Evolutionary conservation across 129 eudicot species (phyloP), one percentile per base, ranked within the genome.

Genomic region (Logfia minima): DNA sequence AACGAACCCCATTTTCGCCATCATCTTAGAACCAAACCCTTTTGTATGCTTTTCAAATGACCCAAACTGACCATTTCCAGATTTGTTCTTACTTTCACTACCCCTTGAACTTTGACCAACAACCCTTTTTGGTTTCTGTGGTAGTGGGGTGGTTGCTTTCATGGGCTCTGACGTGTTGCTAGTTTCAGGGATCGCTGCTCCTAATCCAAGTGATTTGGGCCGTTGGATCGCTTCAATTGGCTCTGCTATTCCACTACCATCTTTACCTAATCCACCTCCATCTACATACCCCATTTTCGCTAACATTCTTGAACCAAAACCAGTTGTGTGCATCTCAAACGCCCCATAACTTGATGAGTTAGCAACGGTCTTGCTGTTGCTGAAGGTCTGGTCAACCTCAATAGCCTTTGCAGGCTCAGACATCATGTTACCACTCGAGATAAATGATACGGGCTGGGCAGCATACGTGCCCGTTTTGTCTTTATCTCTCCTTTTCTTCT

Each of bases 21-120:
- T 91, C 97, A 94, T 87, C 69, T 85, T 91, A 28, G 97, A 95
- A 31, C 99, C 99, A 78, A 95, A 95, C 53, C 99, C 97, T 76
- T 83, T 95, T 0, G 97, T 95, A 71, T 94, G 97, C 83, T 76
- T 91, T 85, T 94, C 98, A 79, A 94, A 94, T 0, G 89, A 79
- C 67, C 87, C 98, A 52, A 90, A 45, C 37, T 60, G 70, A 70
- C 64, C 61, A 60, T 11, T 35, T 80, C 84, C 61, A 17, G 60
- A 34, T 55, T 70, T 85, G n/a, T 74, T 78, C 70, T 17, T 65
- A 17, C 70, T 65, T 29, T 32, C 70, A 65, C 45, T 65, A 24
- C 66, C 28, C 66, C 76, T 84, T 7, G 81, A 52, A 24, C 83
- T 72, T 29, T 62, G 61, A n/a, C 79, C 79, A 5, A 60, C 84